Conservation (phyloP, 139 green algal species). For the Chlamydomonas applanata region DNA sequence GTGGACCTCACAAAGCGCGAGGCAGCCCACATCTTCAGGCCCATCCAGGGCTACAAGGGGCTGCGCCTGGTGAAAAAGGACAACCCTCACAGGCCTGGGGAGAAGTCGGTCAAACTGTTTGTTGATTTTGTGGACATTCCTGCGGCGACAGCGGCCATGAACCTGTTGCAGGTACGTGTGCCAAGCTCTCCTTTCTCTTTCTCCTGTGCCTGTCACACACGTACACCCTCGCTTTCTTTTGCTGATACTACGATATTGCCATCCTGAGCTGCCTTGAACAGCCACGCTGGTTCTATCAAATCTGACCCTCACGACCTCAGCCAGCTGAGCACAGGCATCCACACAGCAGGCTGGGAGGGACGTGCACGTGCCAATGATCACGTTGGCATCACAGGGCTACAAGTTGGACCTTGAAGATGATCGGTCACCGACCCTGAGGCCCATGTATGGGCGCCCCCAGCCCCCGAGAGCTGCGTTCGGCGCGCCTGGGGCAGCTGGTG, state of each 20-base stretch:
- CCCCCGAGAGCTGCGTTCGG: not conserved
- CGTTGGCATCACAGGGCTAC: too few species aligned
- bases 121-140: constrained; percentile 43
- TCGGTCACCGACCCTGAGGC: not conserved
- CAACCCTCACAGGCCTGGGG: constrained; percentile 19
- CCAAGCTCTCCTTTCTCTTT: too few species aligned
- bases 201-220: too few species aligned
- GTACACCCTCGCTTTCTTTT: too few species aligned
- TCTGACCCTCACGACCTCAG: too few species aligned
- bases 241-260: too few species aligned
- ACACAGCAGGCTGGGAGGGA: too few species aligned
- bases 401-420: constrained; percentile 32
- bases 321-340: too few species aligned
- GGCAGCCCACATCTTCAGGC: constrained; percentile 70
- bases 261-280: too few species aligned
- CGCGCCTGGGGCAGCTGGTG: too few species aligned
- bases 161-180: constrained; percentile 29
- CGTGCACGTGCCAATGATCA: too few species aligned
- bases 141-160: constrained; percentile 32
- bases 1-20: constrained; percentile 57
- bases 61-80: constrained; percentile 55
- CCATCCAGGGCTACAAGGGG: constrained; percentile 57
- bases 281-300: too few species aligned
- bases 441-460: constrained; percentile 24
- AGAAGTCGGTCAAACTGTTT: constrained; percentile 44